A percentile compares a stretch with the other conserved stretches of the same genome.
These are phyloP conservation scores for Phoma sp. DNA, from an alignment of 2,329 filamentous ascomycete genomes.

Conservation along the genomic window DNA sequence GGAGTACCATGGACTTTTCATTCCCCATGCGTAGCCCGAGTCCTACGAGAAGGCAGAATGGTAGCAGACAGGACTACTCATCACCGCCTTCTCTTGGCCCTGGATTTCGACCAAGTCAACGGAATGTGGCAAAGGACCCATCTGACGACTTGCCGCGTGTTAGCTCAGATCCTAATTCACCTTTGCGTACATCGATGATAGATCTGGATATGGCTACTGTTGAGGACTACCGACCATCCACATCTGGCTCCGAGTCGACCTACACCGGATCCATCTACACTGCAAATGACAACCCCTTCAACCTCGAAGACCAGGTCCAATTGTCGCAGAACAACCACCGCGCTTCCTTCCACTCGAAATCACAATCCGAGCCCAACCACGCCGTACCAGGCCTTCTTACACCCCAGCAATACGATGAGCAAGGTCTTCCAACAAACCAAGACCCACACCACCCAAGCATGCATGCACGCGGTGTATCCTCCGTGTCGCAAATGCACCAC, in stretches of 20 bases:
- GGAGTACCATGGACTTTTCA: slow-evolving; percentile 46
- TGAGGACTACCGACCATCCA: slow-evolving; percentile 53
- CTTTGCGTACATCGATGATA: slow-evolving; percentile 55
- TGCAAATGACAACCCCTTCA: slow-evolving; percentile 57
- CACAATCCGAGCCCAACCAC: slow-evolving; percentile 51
- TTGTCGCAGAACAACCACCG: slow-evolving; percentile 49
- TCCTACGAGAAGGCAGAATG: slow-evolving; percentile 23
- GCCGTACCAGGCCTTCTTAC: slow-evolving; percentile 47
- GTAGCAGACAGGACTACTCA: slow-evolving; percentile 21
- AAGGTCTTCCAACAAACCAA: slow-evolving; percentile 42
- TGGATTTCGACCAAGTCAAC: slow-evolving; percentile 50
- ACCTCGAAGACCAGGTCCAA: slow-evolving; percentile 56
- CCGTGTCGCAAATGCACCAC: slow-evolving; percentile 44
- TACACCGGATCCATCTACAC: slow-evolving; percentile 45
- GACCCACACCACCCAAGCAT: slow-evolving; percentile 38
- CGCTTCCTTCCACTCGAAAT: slow-evolving; percentile 49
- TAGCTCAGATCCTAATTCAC: slow-evolving; percentile 43
- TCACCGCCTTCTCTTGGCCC: slow-evolving; percentile 43
- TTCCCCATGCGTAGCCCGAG: slow-evolving; percentile 45
- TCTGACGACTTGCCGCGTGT: slow-evolving; percentile 50
- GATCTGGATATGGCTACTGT: slow-evolving; percentile 50
- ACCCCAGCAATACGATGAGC: slow-evolving; percentile 46
- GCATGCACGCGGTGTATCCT: slow-evolving; percentile 46
- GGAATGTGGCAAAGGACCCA: slow-evolving; percentile 52
- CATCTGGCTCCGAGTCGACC: slow-evolving; percentile 49